Evolutionary conservation across 75 land plant genomes (phyloP).

Genomic region (Pinus albicaulis): DNA sequence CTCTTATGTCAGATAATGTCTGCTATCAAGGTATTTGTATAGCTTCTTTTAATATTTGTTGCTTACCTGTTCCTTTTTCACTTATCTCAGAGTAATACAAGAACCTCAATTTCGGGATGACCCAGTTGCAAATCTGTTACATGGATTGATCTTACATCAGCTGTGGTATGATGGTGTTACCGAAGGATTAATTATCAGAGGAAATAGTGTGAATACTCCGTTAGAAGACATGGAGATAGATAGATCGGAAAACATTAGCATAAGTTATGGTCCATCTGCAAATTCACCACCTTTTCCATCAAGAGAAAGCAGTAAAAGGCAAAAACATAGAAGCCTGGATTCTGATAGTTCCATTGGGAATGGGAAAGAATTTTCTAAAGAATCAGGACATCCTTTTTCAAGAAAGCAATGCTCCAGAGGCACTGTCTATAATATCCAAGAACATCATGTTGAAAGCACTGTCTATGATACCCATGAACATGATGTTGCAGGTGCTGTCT

Average conservation of each 20-base stretch:
- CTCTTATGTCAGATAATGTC: background rate
- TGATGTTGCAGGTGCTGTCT: background rate
- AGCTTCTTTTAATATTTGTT: background rate
- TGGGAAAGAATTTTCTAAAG: background rate
- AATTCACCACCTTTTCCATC: conserved; percentile 1
- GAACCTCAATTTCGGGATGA: conserved; percentile 5
- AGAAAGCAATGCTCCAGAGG: background rate
- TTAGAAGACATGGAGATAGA: conserved; percentile 4
- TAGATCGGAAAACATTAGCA: background rate
- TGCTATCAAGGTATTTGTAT: background rate
- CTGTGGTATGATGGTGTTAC: conserved; percentile 4
- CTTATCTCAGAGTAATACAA: background rate
- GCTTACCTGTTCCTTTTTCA: background rate
- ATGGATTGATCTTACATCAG: conserved; percentile 5
- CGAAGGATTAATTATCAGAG: background rate
- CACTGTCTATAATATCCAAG: no score
- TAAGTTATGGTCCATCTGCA: background rate
- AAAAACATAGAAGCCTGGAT: background rate
- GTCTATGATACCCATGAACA: no score
- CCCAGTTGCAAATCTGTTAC: background rate
- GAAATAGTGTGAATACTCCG: background rate
- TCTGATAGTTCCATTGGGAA: conserved; percentile 6
- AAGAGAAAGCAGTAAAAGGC: background rate
- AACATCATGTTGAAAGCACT: no score
- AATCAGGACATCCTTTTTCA: background rate